Conservation (phyloP, 2,329 filamentous ascomycete genomes). For the Trichothecium sympodiale region DNA sequence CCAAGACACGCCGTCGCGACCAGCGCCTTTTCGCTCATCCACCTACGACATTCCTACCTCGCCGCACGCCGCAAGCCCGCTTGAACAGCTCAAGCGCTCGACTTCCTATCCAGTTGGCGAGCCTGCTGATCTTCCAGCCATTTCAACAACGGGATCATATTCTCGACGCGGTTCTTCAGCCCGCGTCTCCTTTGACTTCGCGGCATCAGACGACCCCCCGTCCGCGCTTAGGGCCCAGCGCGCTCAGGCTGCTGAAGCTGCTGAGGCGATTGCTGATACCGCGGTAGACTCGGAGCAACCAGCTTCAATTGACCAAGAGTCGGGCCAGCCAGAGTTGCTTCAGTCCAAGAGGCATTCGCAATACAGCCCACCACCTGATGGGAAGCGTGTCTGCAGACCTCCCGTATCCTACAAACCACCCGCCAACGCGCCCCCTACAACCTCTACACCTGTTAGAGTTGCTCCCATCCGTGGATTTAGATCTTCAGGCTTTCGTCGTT, state of each 20-base stretch:
- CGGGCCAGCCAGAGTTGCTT: constrained; percentile 36
- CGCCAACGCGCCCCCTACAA: constrained; percentile 15
- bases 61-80: background rate
- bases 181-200: constrained; percentile 22
- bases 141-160: too few relatives aligned
- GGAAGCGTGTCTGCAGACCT: constrained; percentile 27
- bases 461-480: constrained; percentile 46
- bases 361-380: constrained; percentile 35
- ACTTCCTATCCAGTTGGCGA: constrained; percentile 1
- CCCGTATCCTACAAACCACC: constrained; percentile 40
- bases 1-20: constrained; percentile 5
- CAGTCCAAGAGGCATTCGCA: constrained; percentile 30
- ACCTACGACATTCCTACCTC: constrained; percentile 1
- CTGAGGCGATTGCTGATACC: constrained; percentile 9
- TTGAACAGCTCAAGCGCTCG: constrained; percentile 2
- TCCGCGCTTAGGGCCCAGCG: constrained; percentile 20
- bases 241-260: constrained; percentile 18
- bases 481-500: constrained; percentile 29
- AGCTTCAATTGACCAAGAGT: constrained; percentile 7
- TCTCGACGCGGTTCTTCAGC: constrained; percentile 27
- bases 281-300: too few relatives aligned
- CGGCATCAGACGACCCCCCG: constrained; percentile 18
- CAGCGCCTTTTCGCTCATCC: constrained; percentile 1
- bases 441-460: constrained; percentile 26
- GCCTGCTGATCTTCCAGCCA: too few relatives aligned